Evolutionary conservation across 352 stramenopile species (phyloP).

Genomic region (Pythium insidiosum): DNA sequence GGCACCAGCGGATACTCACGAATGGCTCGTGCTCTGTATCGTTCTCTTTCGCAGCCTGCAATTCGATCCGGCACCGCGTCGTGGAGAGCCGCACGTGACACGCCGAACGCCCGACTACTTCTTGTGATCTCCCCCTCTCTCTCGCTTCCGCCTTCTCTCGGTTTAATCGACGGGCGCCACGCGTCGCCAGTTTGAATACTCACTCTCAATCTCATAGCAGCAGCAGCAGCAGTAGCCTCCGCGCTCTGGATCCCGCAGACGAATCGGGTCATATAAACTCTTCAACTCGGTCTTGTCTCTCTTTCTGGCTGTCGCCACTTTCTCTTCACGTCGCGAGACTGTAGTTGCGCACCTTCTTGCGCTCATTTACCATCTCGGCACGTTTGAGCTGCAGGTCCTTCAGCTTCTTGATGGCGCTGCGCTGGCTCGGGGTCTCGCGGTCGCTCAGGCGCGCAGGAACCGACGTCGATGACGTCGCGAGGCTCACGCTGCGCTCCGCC

Average conservation of each 20-base stretch:
- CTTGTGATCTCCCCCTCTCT: no score
- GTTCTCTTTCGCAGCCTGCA: slow-evolving; percentile 65
- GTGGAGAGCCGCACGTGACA: slow-evolving; percentile 91
- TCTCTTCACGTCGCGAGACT: slow-evolving; percentile 28
- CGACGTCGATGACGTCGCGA: slow-evolving; percentile 23
- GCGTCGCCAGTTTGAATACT: no score
- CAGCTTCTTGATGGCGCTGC: slow-evolving; percentile 50
- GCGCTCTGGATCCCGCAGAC: no score
- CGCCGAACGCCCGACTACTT: slow-evolving; percentile 94
- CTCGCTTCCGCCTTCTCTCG: no score
- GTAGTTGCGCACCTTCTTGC: slow-evolving; percentile 79
- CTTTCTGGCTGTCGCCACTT: no score
- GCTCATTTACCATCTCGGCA: slow-evolving; percentile 65
- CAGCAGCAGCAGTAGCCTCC: no score
- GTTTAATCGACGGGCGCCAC: no score
- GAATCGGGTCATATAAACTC: no score
- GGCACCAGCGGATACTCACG: no score
- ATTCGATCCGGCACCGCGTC: slow-evolving; percentile 91
- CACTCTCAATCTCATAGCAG: no score
- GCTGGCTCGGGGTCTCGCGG: slow-evolving; percentile 55
- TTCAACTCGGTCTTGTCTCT: no score
- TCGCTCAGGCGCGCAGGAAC: slow-evolving; percentile 26
- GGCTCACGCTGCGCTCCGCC: slow-evolving; percentile 26
- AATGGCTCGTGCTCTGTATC: no score
- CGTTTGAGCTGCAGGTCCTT: slow-evolving; percentile 66